Conservation (phyloP, 148 eudicot genomes). For the Arctostaphylos glauca region DNA sequence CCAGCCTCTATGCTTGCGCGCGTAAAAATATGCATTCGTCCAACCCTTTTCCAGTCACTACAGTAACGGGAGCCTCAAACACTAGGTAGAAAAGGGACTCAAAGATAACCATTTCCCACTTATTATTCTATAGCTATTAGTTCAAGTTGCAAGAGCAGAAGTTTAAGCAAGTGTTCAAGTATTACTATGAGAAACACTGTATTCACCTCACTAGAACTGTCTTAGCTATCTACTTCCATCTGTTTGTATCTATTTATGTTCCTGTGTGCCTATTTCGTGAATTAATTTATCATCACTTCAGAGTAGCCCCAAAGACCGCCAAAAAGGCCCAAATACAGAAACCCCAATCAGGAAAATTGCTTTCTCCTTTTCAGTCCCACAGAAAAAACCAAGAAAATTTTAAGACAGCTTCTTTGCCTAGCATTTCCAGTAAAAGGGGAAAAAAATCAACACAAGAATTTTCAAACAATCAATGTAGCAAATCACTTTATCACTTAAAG, state of each 20-base stretch:
- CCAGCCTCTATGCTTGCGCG: too few species aligned
- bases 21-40: too few species aligned
- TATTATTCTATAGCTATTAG: background rate
- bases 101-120: background rate
- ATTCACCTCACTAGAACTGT: background rate
- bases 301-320: too few species aligned
- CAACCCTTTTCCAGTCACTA: too few species aligned
- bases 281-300: too few species aligned
- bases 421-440: too few species aligned
- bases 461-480: too few species aligned
- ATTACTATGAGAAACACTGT: background rate
- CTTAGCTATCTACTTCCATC: background rate
- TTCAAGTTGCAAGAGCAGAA: background rate
- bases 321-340: too few species aligned
- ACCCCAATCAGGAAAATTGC: background rate
- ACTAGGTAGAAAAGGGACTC: background rate
- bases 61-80: too few species aligned
- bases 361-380: background rate
- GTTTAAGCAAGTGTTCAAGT: background rate
- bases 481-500: too few species aligned
- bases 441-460: too few species aligned
- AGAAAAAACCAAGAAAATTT: background rate
- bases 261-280: background rate
- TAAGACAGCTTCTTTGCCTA: too few species aligned
- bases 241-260: background rate